Base-by-base conservation (phyloP, 2,329 filamentous ascomycete species). In the Volutella citrinella region DNA sequence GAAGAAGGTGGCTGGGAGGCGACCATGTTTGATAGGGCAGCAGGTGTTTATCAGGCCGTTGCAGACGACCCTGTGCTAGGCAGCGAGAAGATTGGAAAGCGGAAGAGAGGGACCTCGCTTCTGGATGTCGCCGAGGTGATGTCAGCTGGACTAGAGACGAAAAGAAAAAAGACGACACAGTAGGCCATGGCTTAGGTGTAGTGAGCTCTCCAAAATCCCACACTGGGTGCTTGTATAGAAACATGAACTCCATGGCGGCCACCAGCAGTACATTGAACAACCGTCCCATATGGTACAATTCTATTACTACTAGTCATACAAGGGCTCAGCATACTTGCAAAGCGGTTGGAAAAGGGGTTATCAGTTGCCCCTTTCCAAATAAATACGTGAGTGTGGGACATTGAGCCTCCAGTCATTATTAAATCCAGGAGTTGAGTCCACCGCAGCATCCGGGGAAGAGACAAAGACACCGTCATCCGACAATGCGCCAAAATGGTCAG, bases 1-100 rank as follows among this genome's bases (percentile, higher is more conserved):
- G 72, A 76, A 25, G 80, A 83, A 34, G 82, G 79, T 1, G 82
- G 81, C 0, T 86, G 84, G 55, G 60, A 60, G 5, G 58, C 58
- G 10, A 62, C 66, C 16, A 58, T 82, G 17, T 86, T 86, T 47
- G 56, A 63, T 10, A 74, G 74, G 10, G 74, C 80, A 7, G 81
- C 81, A 0, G 69, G 66, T 19, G 70, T 86, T 7, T 87, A 82
- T 53, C 66, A 68, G 31, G 59, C 66, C 7, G 74, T 87, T 8
- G 78, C 80, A 0, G 69, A 81, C 28, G 75, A 82, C 15, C 74
- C 73, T 0, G 72, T 78, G 12, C 61, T 84, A 3, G 79, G 79
- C 0, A 54, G 65, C 34, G 79, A 84, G 59, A 76, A 72, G 54
- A 67, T 74, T 6, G 76, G 73, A 23, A 66, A 69, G 45, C 66